Conservation (phyloP, 805 yeast genomes). For the Candida boidinii region DNA sequence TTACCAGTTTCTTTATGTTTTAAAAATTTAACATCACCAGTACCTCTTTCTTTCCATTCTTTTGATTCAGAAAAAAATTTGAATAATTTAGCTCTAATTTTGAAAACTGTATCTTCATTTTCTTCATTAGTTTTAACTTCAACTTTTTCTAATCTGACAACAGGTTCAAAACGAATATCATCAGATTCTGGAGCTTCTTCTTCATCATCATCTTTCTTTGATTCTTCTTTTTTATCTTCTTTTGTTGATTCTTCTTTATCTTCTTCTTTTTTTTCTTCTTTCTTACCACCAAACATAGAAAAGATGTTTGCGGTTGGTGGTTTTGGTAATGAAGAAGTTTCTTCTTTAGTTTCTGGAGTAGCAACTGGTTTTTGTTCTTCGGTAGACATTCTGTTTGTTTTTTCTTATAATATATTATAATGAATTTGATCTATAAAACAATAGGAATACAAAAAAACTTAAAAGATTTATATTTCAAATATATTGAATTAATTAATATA, state of each 20-base stretch:
- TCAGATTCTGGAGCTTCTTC: slow-evolving; percentile 62
- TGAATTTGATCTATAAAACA: too few species aligned
- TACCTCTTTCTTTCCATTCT: slow-evolving; percentile 99
- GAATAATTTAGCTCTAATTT: slow-evolving; percentile 92
- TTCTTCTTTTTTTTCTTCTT: slow-evolving; percentile 50
- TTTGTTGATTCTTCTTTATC: slow-evolving; percentile 28
- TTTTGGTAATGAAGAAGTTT: slow-evolving; percentile 28
- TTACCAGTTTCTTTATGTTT: slow-evolving; percentile 77
- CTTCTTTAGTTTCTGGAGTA: slow-evolving; percentile 7
- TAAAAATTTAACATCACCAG: slow-evolving; percentile 95
- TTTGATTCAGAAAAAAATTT: slow-evolving; percentile 71
- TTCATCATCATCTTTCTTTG: slow-evolving; percentile 32
- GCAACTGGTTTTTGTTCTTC: slow-evolving; percentile 5
- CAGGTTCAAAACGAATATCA: slow-evolving; percentile 92
- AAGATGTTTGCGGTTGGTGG: slow-evolving; percentile 81
- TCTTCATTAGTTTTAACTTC: slow-evolving; percentile 96
- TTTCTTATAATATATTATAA: too few species aligned
- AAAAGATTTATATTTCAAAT: too few species aligned
- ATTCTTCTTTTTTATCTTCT: slow-evolving; percentile 25
- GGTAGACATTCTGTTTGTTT: slow-evolving; percentile 7
- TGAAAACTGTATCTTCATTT: slow-evolving; percentile 72
- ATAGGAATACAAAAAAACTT: too few species aligned
- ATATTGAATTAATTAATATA: too few species aligned
- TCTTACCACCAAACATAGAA: slow-evolving; percentile 92
- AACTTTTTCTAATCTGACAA: slow-evolving; percentile 90